Evolutionary conservation across 345 rosid genomes (phyloP).

Genomic region (Eucalyptus sp.): DNA sequence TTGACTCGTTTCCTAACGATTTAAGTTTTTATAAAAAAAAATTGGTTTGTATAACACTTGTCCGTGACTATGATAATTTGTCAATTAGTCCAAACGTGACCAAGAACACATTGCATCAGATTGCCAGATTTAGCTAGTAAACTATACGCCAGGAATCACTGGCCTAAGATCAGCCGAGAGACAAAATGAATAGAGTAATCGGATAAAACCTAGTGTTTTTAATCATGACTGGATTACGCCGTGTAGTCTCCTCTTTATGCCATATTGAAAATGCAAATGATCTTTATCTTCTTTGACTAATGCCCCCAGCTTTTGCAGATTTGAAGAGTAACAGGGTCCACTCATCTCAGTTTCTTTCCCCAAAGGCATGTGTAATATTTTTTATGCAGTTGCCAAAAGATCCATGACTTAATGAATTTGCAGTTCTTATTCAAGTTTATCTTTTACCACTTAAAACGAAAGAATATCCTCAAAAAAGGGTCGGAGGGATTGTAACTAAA

Average conservation of each 20-base stretch:
- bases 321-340: background rate
- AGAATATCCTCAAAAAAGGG: background rate
- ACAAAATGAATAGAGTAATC: background rate
- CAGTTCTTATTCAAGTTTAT: conserved; percentile 1
- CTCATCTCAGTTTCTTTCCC: background rate
- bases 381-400: background rate
- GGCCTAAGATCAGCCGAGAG: background rate
- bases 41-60: background rate
- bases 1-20: background rate
- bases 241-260: background rate
- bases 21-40: background rate
- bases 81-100: background rate
- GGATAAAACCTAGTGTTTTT: background rate
- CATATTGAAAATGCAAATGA: background rate
- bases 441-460: conserved; percentile 8
- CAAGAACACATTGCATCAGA: background rate
- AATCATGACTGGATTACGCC: background rate
- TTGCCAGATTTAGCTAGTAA: background rate
- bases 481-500: background rate
- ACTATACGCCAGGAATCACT: background rate
- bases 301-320: background rate
- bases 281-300: background rate
- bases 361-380: background rate
- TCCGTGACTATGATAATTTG: background rate
- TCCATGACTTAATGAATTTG: background rate